phyloP scores from a whole-genome alignment of 1,284 basidiomycete genomes.

The Tilletia setariae region DNA sequence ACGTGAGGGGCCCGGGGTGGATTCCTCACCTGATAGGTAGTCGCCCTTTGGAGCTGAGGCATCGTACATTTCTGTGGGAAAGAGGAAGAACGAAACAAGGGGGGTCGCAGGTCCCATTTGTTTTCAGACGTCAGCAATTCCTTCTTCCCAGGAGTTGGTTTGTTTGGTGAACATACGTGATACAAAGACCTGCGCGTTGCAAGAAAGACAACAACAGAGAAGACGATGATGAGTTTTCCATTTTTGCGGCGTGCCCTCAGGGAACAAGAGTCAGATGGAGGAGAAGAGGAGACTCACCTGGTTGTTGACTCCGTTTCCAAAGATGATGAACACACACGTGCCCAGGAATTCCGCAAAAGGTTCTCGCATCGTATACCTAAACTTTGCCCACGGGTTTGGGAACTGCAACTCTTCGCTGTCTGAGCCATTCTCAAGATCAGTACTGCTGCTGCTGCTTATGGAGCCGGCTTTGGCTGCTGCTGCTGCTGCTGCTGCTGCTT shows the following conservation, averaged over 20 bases:
- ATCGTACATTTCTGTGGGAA: not conserved
- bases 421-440: too few species aligned
- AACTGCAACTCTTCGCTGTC: slow-evolving; percentile 29
- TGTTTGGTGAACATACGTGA: not conserved
- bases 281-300: slow-evolving; percentile 9
- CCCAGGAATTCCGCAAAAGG: slow-evolving; percentile 35
- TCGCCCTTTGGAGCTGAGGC: not conserved
- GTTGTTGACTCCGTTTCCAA: slow-evolving; percentile 18
- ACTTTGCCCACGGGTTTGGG: slow-evolving; percentile 39
- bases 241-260: not conserved
- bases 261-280: not conserved
- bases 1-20: not conserved
- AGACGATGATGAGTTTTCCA: not conserved
- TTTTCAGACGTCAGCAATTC: not conserved
- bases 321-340: slow-evolving; percentile 22
- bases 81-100: not conserved
- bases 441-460: too few species aligned
- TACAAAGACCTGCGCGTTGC: not conserved
- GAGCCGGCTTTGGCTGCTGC: too few species aligned
- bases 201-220: not conserved
- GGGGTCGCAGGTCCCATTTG: not conserved
- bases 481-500: too few species aligned
- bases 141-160: not conserved
- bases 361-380: slow-evolving; percentile 39
- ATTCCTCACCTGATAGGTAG: slow-evolving; percentile 3